These are phyloP conservation scores for Psilocybe subaeruginosa DNA, from an alignment of 768 basidiomycete genomes.

Conservation along the genomic window DNA sequence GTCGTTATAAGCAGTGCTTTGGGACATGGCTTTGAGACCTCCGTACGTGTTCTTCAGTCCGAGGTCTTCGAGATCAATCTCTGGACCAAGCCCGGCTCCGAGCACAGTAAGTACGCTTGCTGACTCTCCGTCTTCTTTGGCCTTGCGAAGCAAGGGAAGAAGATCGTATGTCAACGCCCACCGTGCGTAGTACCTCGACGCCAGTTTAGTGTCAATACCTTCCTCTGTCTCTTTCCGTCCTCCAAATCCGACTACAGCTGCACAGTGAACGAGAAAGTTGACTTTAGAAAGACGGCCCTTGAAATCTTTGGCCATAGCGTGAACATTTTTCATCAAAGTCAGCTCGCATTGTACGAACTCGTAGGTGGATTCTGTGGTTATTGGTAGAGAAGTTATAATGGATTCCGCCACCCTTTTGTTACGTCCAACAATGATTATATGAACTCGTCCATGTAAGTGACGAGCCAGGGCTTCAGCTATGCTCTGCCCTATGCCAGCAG, in stretches of 20 bases:
- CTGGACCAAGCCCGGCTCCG: slow-evolving; percentile 27
- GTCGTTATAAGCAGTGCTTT: slow-evolving; percentile 39
- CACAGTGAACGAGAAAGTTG: slow-evolving; percentile 44
- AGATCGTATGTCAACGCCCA: slow-evolving; percentile 43
- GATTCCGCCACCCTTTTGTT: slow-evolving; percentile 38
- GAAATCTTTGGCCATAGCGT: slow-evolving; percentile 30
- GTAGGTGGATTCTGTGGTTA: slow-evolving; percentile 15
- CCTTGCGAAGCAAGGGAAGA: slow-evolving; percentile 38
- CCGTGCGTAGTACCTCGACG: slow-evolving; percentile 42
- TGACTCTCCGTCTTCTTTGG: slow-evolving; percentile 37
- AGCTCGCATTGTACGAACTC: slow-evolving; percentile 46
- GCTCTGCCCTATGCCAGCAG: slow-evolving; percentile 35
- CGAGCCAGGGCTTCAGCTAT: slow-evolving; percentile 38
- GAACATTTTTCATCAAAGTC: slow-evolving; percentile 41
- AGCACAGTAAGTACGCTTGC: slow-evolving; percentile 43
- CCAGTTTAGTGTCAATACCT: slow-evolving; percentile 44
- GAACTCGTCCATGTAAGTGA: slow-evolving; percentile 40
- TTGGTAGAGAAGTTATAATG: slow-evolving; percentile 33
- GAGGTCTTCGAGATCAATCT: slow-evolving; percentile 43
- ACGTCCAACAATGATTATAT: slow-evolving; percentile 46
- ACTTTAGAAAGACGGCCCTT: slow-evolving; percentile 34
- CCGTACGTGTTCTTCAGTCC: slow-evolving; percentile 39
- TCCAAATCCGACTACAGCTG: slow-evolving; percentile 33
- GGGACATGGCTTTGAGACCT: slow-evolving; percentile 25
- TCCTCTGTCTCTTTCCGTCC: slow-evolving; percentile 44